Percentiles rank a stretch among this genome's conserved stretches.
phyloP scores from a whole-genome alignment of 176 grass and related monocot genomes.

The Avena eriantha region DNA sequence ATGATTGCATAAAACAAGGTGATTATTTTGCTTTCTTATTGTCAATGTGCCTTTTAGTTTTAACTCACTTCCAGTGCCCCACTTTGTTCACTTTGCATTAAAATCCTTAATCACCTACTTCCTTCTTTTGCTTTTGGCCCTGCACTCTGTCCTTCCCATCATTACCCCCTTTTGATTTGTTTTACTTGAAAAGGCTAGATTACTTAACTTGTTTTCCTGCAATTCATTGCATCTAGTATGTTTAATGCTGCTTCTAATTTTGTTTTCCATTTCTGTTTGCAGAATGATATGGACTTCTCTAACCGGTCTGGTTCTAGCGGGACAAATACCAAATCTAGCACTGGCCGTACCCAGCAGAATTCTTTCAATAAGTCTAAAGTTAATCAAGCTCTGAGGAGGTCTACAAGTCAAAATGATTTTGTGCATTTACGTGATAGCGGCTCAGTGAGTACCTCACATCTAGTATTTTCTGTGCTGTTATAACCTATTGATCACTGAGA shows the following conservation, averaged over 20 bases:
- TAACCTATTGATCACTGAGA: constrained; percentile 11
- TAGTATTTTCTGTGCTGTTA: background rate
- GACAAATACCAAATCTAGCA: constrained; percentile 49
- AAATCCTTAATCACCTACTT: background rate
- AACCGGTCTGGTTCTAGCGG: constrained; percentile 38
- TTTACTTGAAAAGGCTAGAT: background rate
- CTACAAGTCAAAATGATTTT: constrained; percentile 81
- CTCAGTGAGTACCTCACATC: constrained; percentile 62
- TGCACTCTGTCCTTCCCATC: constrained; percentile 3
- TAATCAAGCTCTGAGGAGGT: constrained; percentile 57
- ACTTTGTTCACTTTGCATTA: background rate
- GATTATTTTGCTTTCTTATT: background rate
- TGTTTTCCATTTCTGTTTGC: constrained; percentile 41
- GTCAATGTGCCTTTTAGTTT: background rate
- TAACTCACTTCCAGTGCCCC: background rate
- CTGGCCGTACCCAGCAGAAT: constrained; percentile 34
- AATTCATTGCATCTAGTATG: background rate
- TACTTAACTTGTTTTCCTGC: constrained; percentile 1
- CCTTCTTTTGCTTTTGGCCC: constrained; percentile 11
- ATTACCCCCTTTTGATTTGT: background rate
- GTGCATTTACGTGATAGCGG: constrained; percentile 68
- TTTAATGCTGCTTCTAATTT: constrained; percentile 4
- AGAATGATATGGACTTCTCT: constrained; percentile 71
- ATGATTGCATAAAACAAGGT: background rate
- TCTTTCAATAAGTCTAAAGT: constrained; percentile 61